A percentile compares a stretch with the other conserved stretches of the same genome.
Evolutionary conservation across 768 basidiomycete species (phyloP).

Genomic region (Sarcodon sp.): DNA sequence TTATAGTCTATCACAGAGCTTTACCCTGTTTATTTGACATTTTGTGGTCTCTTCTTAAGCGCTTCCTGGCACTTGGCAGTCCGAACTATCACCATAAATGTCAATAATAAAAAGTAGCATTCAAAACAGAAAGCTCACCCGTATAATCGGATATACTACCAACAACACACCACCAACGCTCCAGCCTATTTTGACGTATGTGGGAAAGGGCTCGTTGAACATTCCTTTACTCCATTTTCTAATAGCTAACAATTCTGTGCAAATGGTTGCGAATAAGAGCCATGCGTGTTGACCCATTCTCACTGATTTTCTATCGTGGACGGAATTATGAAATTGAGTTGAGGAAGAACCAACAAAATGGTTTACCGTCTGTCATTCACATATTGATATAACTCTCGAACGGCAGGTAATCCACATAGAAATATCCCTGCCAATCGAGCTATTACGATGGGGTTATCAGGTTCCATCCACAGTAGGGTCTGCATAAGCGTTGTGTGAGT

Average conservation of each 20-base stretch:
- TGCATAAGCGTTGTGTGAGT: conserved; percentile 16
- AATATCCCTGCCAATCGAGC: conserved; percentile 62
- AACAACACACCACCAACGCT: conserved; percentile 42
- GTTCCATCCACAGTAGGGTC: conserved; percentile 77
- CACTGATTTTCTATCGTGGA: conserved; percentile 45
- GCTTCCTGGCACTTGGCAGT: too few species aligned
- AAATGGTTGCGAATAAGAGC: conserved; percentile 76
- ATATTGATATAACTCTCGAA: conserved; percentile 75
- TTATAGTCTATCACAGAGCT: too few species aligned
- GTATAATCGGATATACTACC: conserved; percentile 53
- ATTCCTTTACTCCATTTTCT: conserved; percentile 72
- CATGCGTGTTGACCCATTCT: conserved; percentile 87
- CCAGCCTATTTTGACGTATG: conserved; percentile 55
- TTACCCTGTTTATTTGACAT: too few species aligned
- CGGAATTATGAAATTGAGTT: background rate
- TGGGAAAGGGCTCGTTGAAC: conserved; percentile 53
- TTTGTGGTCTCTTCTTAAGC: too few species aligned
- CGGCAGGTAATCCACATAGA: conserved; percentile 78
- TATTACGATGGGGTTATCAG: conserved; percentile 78
- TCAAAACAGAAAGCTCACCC: conserved; percentile 29
- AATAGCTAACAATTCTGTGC: conserved; percentile 72
- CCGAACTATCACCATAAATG: background rate
- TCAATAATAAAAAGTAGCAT: background rate
- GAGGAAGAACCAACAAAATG: background rate
- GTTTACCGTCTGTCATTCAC: conserved; percentile 69